Evolutionary conservation across 2,329 filamentous ascomycete genomes (phyloP), one percentile per base, ranked within the genome.

Genomic region (Septoria linicola): DNA sequence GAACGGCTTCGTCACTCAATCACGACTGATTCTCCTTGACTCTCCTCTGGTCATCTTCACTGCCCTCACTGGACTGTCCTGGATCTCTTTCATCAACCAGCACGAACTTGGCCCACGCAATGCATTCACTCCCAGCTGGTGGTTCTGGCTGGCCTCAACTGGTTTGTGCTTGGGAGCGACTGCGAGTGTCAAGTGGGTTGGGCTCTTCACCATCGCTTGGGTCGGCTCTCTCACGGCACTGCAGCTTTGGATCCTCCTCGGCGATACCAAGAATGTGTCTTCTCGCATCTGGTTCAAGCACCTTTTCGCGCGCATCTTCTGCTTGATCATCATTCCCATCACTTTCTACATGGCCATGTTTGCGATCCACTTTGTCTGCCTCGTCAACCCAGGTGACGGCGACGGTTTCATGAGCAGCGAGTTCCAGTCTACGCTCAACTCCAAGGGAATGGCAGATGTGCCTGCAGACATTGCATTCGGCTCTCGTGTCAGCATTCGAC

Each of bases 381-480:
- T 99, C 35, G 82, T 86, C 54, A 99, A 99, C 73, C 93, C 93
- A 21, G 93, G 93, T 54, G 93, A 99, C 45, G 93, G 93, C 48
- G 93, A 99, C 71, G 93, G 93, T 49, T 99, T 99, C 78, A 99
- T 99, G 93, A 96, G 91, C 68, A 96, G 92, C 49, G 93, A 99
- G 68, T 99, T 99, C 77, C 93, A 99, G 75, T 88, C 93, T 25
- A 97, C 93, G 2, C 78, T 99, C 60, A 99, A 97, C 75, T 91
- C 84, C 65, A 99, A 97, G 78, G 85, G 82, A 46, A 99, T 99
- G 93, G 85, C 89, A 68, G 90, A 95, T 71, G 90, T 95, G 4
- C 87, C 93, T 1, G 93, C 88, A 23, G 91, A 99, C 72, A 87
- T 99, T 52, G 85, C 87, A 21, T 86, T 93, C 65, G 93, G 93